Percentiles rank a stretch among this genome's conserved stretches.
Conservation (phyloP, 495 filamentous ascomycete genomes). For the Oidiodendron maius region DNA sequence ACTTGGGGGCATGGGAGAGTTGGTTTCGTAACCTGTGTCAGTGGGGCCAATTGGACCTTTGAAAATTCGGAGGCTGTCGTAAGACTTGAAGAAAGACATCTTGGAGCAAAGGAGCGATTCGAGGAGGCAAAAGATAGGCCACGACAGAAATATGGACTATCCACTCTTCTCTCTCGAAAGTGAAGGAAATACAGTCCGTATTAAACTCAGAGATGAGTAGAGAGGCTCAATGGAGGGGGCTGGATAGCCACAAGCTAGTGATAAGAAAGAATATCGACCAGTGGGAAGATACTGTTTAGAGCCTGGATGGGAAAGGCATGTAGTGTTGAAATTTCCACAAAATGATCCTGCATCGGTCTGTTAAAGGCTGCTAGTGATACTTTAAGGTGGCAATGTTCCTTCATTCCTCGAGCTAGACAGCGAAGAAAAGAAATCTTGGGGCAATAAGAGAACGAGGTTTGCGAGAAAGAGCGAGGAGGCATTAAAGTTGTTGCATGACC, state of each 20-base stretch:
- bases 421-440: conserved; percentile 22
- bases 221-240: no score
- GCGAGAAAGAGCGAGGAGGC: conserved; percentile 21
- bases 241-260: no score
- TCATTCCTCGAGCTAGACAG: conserved; percentile 11
- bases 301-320: no score
- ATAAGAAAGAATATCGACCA: no score
- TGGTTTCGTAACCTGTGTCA: conserved; percentile 7
- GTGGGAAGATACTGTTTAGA: no score
- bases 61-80: background rate
- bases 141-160: conserved; percentile 18
- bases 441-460: no score
- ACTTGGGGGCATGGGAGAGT: background rate
- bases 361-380: conserved; percentile 18
- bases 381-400: conserved; percentile 8
- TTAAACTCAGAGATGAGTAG: no score
- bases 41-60: background rate
- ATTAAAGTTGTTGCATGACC: conserved; percentile 2
- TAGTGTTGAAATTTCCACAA: background rate
- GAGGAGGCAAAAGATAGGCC: conserved; percentile 19
- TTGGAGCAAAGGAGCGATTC: conserved; percentile 8
- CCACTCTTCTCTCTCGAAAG: conserved; percentile 17
- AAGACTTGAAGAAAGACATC: conserved; percentile 7
- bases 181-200: conserved; percentile 1
- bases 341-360: background rate